Percentiles rank a stretch among this genome's conserved stretches.
Evolutionary conservation across 2,329 filamentous ascomycete genomes (phyloP).

Genomic region (Zasmidium angulare): DNA sequence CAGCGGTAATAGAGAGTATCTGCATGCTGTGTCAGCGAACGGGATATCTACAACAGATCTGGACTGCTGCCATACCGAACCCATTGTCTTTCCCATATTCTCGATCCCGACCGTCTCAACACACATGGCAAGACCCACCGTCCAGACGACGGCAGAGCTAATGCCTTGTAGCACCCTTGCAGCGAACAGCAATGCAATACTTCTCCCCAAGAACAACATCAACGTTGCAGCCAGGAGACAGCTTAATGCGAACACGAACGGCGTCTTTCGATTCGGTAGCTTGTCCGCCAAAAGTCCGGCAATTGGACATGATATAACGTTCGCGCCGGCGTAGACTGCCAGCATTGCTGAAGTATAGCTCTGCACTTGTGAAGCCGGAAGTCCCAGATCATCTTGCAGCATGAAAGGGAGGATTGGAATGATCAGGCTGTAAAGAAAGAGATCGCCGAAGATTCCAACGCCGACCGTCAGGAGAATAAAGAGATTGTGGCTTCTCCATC

Average conservation of each 20-base stretch:
- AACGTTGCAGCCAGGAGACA: constrained; percentile 53
- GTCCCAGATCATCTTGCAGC: constrained; percentile 44
- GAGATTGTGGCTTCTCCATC: neutral
- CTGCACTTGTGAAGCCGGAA: constrained; percentile 49
- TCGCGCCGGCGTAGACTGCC: constrained; percentile 51
- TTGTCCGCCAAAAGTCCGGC: constrained; percentile 55
- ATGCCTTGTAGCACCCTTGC: constrained; percentile 56
- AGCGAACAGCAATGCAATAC: constrained; percentile 45
- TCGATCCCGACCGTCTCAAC: constrained; percentile 55
- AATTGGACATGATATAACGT: constrained; percentile 49
- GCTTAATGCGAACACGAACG: constrained; percentile 55
- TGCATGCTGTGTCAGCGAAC: neutral
- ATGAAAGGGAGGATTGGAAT: constrained; percentile 58
- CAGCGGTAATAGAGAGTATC: neutral
- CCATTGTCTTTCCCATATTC: constrained; percentile 58
- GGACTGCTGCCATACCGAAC: constrained; percentile 43
- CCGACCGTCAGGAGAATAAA: constrained; percentile 21
- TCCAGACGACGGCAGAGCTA: constrained; percentile 57
- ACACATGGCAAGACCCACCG: constrained; percentile 55
- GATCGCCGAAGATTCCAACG: constrained; percentile 54
- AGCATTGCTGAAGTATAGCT: constrained; percentile 48
- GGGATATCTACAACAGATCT: neutral
- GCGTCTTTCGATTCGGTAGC: constrained; percentile 51
- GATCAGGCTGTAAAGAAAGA: constrained; percentile 58
- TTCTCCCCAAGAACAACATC: constrained; percentile 50